Conservation (phyloP, 306 rosid genomes). For the Corylus heterophylla region DNA sequence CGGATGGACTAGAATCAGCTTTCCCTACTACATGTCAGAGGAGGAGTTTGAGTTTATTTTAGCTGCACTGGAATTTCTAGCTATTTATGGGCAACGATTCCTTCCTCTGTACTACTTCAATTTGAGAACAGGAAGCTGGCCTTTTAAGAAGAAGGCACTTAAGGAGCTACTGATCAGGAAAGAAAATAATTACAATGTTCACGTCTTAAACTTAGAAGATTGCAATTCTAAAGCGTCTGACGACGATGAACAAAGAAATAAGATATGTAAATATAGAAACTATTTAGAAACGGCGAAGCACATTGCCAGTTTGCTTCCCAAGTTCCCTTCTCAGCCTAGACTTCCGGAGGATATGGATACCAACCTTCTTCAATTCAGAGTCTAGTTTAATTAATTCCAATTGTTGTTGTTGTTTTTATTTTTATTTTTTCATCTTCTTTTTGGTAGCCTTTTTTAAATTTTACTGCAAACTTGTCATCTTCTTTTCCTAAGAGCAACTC, state of each 20-base stretch:
- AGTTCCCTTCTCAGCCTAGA: slow-evolving; percentile 51
- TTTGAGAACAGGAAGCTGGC: slow-evolving; percentile 65
- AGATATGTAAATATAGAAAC: slow-evolving; percentile 14
- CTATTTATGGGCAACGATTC: slow-evolving; percentile 69
- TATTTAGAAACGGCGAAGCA: slow-evolving; percentile 48
- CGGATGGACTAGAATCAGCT: slow-evolving; percentile 87
- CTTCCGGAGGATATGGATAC: slow-evolving; percentile 44
- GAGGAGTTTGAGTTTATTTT: slow-evolving; percentile 77
- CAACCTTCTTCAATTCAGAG: slow-evolving; percentile 40
- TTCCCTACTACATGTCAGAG: slow-evolving; percentile 73
- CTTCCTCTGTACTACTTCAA: slow-evolving; percentile 62
- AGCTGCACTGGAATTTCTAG: slow-evolving; percentile 66
- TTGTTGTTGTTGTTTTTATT: too few species aligned
- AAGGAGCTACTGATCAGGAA: slow-evolving; percentile 30
- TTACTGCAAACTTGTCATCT: too few species aligned
- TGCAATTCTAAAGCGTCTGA: not conserved
- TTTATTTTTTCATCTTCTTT: too few species aligned
- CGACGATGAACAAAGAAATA: slow-evolving; percentile 24
- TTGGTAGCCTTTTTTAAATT: too few species aligned
- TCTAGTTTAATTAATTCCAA: slow-evolving; percentile 27
- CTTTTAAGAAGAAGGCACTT: slow-evolving; percentile 44
- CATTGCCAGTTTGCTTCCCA: slow-evolving; percentile 56
- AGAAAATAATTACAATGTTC: slow-evolving; percentile 24
- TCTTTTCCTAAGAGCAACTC: too few species aligned
- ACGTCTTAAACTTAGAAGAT: not conserved